These are phyloP conservation scores for Fusarium gaditjirri DNA, from an alignment of 2,329 filamentous ascomycete genomes.

Conservation along the genomic window DNA sequence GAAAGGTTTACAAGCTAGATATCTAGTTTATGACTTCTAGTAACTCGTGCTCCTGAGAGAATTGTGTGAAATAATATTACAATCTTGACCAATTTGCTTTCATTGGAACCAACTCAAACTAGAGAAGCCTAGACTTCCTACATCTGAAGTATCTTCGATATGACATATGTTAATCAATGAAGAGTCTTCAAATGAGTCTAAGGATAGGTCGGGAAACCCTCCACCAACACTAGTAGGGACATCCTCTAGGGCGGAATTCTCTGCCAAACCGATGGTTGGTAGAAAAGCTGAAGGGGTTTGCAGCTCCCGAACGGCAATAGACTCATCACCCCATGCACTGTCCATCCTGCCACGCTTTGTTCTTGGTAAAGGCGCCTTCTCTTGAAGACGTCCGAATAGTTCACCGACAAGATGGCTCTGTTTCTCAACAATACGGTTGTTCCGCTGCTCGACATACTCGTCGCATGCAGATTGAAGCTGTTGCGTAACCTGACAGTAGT, in stretches of 20 bases:
- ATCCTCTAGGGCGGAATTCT: neutral
- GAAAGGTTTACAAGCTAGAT: neutral
- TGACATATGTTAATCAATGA: neutral
- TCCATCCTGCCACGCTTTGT: fast-evolving
- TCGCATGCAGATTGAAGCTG: neutral
- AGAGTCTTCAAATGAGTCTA: neutral
- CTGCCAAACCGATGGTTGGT: neutral
- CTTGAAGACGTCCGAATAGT: neutral
- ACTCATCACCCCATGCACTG: neutral
- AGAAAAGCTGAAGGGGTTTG: neutral
- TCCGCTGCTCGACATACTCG: neutral
- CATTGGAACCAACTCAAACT: neutral
- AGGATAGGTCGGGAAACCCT: neutral
- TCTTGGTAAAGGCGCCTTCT: neutral
- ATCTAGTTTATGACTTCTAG: neutral
- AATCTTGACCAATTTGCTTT: neutral
- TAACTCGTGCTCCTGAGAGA: neutral
- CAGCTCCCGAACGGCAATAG: fast-evolving
- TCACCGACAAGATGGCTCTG: neutral
- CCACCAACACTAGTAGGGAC: neutral
- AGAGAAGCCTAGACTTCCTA: neutral
- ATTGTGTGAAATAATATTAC: neutral
- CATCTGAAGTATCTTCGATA: neutral
- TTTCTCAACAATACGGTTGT: neutral
- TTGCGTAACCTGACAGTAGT: neutral